Percentiles rank a stretch among this genome's conserved stretches.
These are phyloP conservation scores for Pulveroboletus frians DNA, from an alignment of 768 basidiomycete genomes.

Conservation along the genomic window DNA sequence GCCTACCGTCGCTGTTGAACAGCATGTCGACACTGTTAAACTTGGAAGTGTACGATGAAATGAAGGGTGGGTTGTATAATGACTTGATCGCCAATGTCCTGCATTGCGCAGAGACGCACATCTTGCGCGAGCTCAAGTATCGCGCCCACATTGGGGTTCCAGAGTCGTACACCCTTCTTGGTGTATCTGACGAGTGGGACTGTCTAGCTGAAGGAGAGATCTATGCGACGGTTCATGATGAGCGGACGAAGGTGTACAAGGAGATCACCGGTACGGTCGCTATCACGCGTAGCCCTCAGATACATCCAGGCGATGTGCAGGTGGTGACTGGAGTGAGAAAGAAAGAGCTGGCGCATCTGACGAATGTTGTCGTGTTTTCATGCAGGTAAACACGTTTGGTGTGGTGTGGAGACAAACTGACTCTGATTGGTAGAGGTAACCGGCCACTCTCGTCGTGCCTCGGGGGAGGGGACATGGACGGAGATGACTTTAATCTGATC, in stretches of 20 bases:
- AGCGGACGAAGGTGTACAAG: conserved; percentile 22
- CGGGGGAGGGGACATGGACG: conserved; percentile 52
- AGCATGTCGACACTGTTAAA: conserved; percentile 34
- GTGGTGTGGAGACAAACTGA: not conserved
- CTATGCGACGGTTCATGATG: conserved; percentile 38
- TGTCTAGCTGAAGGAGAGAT: conserved; percentile 44
- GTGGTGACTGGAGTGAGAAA: conserved; percentile 39
- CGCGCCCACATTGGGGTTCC: conserved; percentile 48
- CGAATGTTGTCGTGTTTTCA: conserved; percentile 48
- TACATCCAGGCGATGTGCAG: conserved; percentile 47
- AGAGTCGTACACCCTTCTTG: conserved; percentile 45
- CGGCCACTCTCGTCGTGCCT: conserved; percentile 44
- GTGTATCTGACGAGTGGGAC: conserved; percentile 48
- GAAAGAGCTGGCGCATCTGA: conserved; percentile 36
- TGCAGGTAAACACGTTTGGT: conserved; percentile 31
- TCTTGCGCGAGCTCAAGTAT: conserved; percentile 48
- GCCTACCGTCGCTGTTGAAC: conserved; percentile 38
- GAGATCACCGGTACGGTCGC: conserved; percentile 36
- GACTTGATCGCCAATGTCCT: conserved; percentile 36
- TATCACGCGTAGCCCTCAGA: conserved; percentile 49
- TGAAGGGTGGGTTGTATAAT: conserved; percentile 22
- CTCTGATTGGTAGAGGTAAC: conserved; percentile 30
- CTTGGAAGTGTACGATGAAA: conserved; percentile 17
- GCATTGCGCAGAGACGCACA: conserved; percentile 38
- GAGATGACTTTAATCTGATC: conserved; percentile 48